A percentile compares a stretch with the other conserved stretches of the same genome.
Conservation (phyloP, 331 rosid species). For the Quercus tomentella region DNA sequence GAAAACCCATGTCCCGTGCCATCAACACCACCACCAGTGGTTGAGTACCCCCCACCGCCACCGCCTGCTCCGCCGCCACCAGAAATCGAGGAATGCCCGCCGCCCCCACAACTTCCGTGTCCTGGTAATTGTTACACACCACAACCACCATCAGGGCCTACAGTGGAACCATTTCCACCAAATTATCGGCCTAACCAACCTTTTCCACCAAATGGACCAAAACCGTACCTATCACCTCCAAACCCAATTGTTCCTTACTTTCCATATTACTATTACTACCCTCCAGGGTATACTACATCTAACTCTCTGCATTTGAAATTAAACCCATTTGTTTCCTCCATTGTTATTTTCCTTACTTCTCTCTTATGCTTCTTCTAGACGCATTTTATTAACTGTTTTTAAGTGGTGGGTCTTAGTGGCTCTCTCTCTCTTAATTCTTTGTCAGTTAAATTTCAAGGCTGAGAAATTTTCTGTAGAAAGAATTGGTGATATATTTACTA, state of each 20-base stretch:
- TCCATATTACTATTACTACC: not conserved
- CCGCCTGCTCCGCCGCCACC: conserved; percentile 30
- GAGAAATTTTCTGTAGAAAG: not conserved
- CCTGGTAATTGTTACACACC: conserved; percentile 5
- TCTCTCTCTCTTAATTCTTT: too few relatives aligned
- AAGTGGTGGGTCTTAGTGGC: not conserved
- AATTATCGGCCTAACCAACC: not conserved
- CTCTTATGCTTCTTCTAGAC: conserved; percentile 22
- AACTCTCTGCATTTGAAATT: conserved; percentile 15
- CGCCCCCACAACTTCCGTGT: conserved; percentile 40
- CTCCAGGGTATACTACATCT: not conserved
- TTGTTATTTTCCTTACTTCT: conserved; percentile 18
- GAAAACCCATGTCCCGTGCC: conserved; percentile 57
- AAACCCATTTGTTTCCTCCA: conserved; percentile 4
- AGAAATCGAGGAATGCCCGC: conserved; percentile 37
- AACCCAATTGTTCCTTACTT: not conserved
- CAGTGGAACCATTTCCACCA: not conserved
- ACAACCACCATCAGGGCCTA: conserved; percentile 17
- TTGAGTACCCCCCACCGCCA: conserved; percentile 23
- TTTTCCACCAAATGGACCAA: not conserved
- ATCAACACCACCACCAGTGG: conserved; percentile 30
- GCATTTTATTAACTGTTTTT: not conserved
- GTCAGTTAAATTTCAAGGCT: not conserved
- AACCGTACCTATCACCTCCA: conserved; percentile 14
- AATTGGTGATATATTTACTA: not conserved